Percentiles rank a stretch among this genome's conserved stretches.
Evolutionary conservation across 2,329 filamentous ascomycete genomes (phyloP).

Genomic region (Fusarium zealandicum): DNA sequence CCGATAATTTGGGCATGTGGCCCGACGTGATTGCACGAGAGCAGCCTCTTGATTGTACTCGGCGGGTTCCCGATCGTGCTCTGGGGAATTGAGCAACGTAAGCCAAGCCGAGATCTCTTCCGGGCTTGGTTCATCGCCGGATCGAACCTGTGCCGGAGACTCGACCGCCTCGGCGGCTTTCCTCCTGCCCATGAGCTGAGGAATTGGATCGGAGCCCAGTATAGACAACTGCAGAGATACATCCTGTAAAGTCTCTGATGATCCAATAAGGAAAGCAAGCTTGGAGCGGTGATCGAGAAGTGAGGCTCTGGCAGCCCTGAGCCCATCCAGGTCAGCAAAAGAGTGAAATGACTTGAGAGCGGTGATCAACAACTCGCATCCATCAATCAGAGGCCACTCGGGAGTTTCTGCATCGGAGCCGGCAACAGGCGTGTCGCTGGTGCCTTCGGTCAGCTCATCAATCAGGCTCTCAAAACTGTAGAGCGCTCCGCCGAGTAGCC

Average conservation of each 20-base stretch:
- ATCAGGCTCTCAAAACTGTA: constrained; percentile 37
- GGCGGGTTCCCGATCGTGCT: constrained; percentile 40
- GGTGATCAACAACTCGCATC: constrained; percentile 30
- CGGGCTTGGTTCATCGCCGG: constrained; percentile 9
- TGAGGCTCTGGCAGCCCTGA: constrained; percentile 30
- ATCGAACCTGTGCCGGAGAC: not conserved
- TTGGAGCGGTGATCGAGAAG: constrained; percentile 35
- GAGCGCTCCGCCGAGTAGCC: constrained; percentile 35
- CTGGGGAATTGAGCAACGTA: constrained; percentile 26
- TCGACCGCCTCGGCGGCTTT: not conserved
- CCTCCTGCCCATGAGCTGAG: constrained; percentile 20
- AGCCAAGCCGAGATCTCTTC: constrained; percentile 37
- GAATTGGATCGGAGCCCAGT: constrained; percentile 27
- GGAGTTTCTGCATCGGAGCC: not conserved
- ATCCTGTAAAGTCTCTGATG: constrained; percentile 37
- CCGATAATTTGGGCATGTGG: constrained; percentile 37
- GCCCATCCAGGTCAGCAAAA: constrained; percentile 27
- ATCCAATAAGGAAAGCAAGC: constrained; percentile 35
- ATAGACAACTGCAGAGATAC: constrained; percentile 33
- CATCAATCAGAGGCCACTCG: constrained; percentile 36
- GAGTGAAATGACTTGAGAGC: constrained; percentile 22
- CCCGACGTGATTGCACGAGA: constrained; percentile 32
- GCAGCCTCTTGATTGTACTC: constrained; percentile 40
- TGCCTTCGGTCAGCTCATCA: constrained; percentile 20
- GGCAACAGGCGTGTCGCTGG: constrained; percentile 15